Base-by-base conservation (phyloP, 768 basidiomycete genomes). In the Xerocomus brunneocitrinus region DNA sequence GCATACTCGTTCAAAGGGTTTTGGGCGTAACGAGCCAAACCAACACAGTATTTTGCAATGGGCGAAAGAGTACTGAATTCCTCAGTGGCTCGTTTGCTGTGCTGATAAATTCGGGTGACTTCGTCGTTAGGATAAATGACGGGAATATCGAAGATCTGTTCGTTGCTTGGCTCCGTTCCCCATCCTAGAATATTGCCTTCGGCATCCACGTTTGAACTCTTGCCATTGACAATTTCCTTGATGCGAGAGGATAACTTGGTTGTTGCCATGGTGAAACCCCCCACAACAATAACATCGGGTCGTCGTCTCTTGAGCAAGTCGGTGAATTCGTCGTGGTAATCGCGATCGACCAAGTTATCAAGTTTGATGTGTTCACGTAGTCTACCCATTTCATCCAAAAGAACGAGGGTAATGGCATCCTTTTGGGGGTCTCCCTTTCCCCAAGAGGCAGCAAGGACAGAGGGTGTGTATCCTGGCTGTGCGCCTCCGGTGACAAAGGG, bases 1-100 rank as follows among this genome's bases (percentile, higher is more conserved):
- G 91, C 89, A 66, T 90, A 95, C 67, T 98, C 97, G 64, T 91
- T 95, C 61, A 98, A 70, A 2, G 97, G 97, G 64, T 85, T 95
- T 71, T 98, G 97, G 5, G 82, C 78, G 63, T 94, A 98, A 53
- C 97, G 84, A 36, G 93, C 95, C 58, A 99, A 74, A 49, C 92
- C 97, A 45, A 98, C 79, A 63, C 95, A 98, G 65, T 98, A 99
- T 68, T 91, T 89, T 32, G 86, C 88, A 43, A 86, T 84, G 4
- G 81, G 73, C 0, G 91, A 82, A 40, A 95, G 73, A 0, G 85
- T 76, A 45, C 84, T 83, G 64, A 91, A 93, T 70, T 98, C 97
- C 48, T 84, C 84, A 28, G 79, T 76, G 2, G 91, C 91, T 35
- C 95, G 87, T 54, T 83, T 79, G 64, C 90, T 93, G 65, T 94